These are phyloP conservation scores for Circinella minor DNA, from an alignment of 371 early-diverging fungal genomes.

Conservation along the genomic window DNA sequence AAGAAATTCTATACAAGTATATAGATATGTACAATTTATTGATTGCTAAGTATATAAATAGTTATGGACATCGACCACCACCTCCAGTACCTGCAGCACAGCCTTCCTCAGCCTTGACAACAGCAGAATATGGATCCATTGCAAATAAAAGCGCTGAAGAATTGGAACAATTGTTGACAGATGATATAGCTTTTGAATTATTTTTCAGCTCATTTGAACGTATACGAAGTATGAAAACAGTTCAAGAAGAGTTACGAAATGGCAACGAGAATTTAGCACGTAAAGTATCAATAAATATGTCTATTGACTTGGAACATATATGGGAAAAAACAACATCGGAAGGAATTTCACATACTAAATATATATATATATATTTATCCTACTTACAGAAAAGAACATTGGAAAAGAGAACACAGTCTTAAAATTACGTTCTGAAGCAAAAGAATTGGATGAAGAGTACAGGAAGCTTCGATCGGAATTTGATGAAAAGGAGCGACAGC, in stretches of 20 bases:
- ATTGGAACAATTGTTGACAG: conserved; percentile 54
- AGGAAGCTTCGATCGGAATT: conserved; percentile 38
- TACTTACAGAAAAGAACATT: conserved; percentile 51
- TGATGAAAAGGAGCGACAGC: conserved; percentile 55
- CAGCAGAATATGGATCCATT: conserved; percentile 20
- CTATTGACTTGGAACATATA: conserved; percentile 16
- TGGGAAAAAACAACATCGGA: no score
- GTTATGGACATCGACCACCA: conserved; percentile 48
- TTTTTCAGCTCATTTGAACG: conserved; percentile 59
- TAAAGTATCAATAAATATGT: conserved; percentile 18
- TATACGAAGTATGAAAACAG: conserved; percentile 54
- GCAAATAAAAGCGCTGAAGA: conserved; percentile 48
- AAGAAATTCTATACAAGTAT: not conserved
- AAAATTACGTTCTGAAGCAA: conserved; percentile 45
- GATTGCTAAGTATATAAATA: conserved; percentile 8
- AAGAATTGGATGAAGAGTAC: conserved; percentile 43
- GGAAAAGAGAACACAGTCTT: conserved; percentile 48
- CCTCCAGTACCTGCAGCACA: conserved; percentile 45
- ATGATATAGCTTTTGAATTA: conserved; percentile 59
- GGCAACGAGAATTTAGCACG: conserved; percentile 64
- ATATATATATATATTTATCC: no score
- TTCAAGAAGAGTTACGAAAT: conserved; percentile 57
- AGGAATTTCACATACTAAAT: no score
- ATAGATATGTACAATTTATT: not conserved
- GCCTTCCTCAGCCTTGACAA: conserved; percentile 13